Conservation (phyloP, 768 basidiomycete genomes). For the Rhodotorula diobovata region DNA sequence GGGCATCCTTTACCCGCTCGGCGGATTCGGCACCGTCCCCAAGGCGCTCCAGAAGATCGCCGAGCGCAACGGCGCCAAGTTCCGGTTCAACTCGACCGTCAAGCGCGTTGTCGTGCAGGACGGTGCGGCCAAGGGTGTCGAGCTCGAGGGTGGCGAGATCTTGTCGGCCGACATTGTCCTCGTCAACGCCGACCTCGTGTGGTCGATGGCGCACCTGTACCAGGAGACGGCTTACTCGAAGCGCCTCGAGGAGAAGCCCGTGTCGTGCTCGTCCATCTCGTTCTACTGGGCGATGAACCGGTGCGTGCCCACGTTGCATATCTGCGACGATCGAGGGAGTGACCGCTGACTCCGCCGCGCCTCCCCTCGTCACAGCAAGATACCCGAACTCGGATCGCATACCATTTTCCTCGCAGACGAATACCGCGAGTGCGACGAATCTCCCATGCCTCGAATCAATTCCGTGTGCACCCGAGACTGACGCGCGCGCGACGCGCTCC, state of each 20-base stretch:
- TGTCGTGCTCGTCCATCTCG: conserved; percentile 50
- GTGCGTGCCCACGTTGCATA: conserved; percentile 36
- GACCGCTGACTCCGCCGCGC: no score
- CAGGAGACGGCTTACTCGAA: conserved; percentile 37
- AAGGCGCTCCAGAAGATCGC: conserved; percentile 48
- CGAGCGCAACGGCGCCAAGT: conserved; percentile 46
- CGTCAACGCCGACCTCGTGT: conserved; percentile 52
- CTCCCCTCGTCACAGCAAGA: conserved; percentile 11
- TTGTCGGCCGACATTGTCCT: conserved; percentile 43
- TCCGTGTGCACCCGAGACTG: not conserved
- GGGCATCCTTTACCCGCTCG: conserved; percentile 47
- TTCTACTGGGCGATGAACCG: conserved; percentile 52
- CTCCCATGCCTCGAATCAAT: not conserved
- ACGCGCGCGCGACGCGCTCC: accelerated
- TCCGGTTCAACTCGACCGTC: conserved; percentile 48
- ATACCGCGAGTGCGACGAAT: conserved; percentile 49
- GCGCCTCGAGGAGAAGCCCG: conserved; percentile 35
- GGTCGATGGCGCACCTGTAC: conserved; percentile 50
- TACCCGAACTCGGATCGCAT: conserved; percentile 47
- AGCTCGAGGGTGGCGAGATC: conserved; percentile 44
- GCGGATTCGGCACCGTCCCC: conserved; percentile 45
- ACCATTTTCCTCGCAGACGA: conserved; percentile 52
- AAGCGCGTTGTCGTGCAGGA: conserved; percentile 44
- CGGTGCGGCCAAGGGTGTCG: conserved; percentile 46
- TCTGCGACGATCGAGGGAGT: not conserved